Evolutionary conservation across 2,329 filamentous ascomycete genomes (phyloP).

Genomic region (Helotiales sp.): DNA sequence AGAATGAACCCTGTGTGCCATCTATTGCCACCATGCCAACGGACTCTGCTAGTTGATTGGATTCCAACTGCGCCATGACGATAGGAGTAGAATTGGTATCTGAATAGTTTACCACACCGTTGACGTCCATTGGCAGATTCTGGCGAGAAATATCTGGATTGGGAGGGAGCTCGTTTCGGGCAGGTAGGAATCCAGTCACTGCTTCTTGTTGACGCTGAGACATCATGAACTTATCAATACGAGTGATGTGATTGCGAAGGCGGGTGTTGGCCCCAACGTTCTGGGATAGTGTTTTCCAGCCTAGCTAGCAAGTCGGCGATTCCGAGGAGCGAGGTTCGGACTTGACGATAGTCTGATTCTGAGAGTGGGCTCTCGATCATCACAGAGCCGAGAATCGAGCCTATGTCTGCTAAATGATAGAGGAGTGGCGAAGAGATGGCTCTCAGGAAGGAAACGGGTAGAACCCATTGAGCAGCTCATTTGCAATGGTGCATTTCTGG

Average conservation of each 20-base stretch:
- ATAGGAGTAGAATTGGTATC: too few species aligned
- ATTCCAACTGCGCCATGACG: background rate
- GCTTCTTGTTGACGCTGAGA: slow-evolving; percentile 12
- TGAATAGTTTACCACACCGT: background rate
- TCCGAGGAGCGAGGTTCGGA: slow-evolving; percentile 49
- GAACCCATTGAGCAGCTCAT: slow-evolving; percentile 51
- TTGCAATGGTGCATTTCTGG: slow-evolving; percentile 52
- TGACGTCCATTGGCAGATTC: background rate
- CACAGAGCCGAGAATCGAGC: slow-evolving; percentile 53
- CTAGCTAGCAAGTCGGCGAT: slow-evolving; percentile 53
- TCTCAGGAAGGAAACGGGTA: slow-evolving; percentile 50
- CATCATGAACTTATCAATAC: slow-evolving; percentile 47
- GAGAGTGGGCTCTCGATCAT: slow-evolving; percentile 43
- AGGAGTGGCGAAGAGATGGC: slow-evolving; percentile 55
- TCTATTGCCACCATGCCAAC: background rate
- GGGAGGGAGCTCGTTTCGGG: background rate
- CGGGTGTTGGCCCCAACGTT: slow-evolving; percentile 47
- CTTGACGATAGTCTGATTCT: slow-evolving; percentile 32
- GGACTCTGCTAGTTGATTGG: background rate
- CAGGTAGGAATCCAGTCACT: background rate
- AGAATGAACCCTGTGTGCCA: background rate
- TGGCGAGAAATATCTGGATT: background rate
- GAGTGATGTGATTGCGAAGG: slow-evolving; percentile 48
- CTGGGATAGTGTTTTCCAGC: slow-evolving; percentile 48
- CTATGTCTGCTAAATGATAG: slow-evolving; percentile 55